Evolutionary conservation across 768 basidiomycete species (phyloP).

Genomic region (Gelatoporia subvermispora): DNA sequence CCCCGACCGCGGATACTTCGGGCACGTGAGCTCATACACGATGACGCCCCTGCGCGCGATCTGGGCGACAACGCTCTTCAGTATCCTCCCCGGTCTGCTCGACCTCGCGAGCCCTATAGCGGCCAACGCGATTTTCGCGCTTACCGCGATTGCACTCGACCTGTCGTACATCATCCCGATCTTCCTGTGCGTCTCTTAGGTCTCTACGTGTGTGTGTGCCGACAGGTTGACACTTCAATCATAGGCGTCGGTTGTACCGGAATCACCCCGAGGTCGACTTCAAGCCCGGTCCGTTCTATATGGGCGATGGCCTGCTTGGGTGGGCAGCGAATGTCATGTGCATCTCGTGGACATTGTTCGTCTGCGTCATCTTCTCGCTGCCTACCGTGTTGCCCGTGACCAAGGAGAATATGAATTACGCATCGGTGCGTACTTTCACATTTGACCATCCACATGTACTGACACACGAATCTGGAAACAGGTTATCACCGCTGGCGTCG

Average conservation of each 20-base stretch:
- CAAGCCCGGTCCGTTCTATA: conserved; percentile 83
- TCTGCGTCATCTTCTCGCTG: conserved; percentile 67
- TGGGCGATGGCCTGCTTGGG: conserved; percentile 66
- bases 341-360: conserved; percentile 65
- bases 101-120: conserved; percentile 75
- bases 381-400: conserved; percentile 70
- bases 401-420: conserved; percentile 74
- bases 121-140: conserved; percentile 76
- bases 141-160: conserved; percentile 76
- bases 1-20: conserved; percentile 77
- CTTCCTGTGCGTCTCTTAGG: conserved; percentile 39
- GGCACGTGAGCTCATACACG: conserved; percentile 55
- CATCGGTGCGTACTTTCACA: conserved; percentile 43
- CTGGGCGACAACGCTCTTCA: conserved; percentile 63
- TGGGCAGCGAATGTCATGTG: conserved; percentile 58
- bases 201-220: not conserved
- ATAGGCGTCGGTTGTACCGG: conserved; percentile 57
- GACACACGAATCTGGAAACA: not conserved
- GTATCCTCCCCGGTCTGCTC: conserved; percentile 67
- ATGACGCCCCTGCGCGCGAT: conserved; percentile 76
- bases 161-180: conserved; percentile 82
- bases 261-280: conserved; percentile 81
- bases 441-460: not conserved
- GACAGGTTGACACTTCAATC: conserved; percentile 9
- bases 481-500: conserved; percentile 31